Evolutionary conservation across 2,329 filamentous ascomycete species (phyloP).

Genomic region (Colletotrichum kahawae): DNA sequence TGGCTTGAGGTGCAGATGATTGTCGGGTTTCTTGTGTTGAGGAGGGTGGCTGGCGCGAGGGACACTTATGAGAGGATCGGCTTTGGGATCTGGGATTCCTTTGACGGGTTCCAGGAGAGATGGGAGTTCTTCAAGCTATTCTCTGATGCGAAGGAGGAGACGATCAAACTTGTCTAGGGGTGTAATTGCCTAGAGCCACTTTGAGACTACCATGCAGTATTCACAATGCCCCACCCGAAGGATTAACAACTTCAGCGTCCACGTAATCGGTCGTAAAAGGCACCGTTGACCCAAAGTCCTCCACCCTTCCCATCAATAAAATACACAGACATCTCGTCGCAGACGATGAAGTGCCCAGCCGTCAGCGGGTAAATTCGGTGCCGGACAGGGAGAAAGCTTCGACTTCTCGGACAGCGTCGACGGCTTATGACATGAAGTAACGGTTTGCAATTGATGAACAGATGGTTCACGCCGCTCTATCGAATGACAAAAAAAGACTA

Average conservation of each 20-base stretch:
- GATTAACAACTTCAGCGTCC: background rate
- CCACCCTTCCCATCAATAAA: no score
- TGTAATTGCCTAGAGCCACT: background rate
- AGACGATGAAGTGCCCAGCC: no score
- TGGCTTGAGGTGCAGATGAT: accelerated
- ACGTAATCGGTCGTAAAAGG: no score
- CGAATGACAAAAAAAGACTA: accelerated
- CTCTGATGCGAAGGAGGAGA: background rate
- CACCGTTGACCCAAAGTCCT: no score
- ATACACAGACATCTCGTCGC: no score
- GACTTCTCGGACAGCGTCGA: no score
- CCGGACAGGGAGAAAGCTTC: no score
- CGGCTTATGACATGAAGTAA: background rate
- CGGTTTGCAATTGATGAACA: background rate
- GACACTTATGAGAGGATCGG: background rate
- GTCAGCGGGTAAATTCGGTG: no score
- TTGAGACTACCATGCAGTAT: background rate
- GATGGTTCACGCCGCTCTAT: accelerated
- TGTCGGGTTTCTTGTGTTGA: background rate
- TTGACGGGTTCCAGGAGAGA: background rate
- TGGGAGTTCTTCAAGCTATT: accelerated
- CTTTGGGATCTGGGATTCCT: background rate
- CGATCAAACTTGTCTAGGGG: background rate
- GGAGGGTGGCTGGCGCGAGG: background rate
- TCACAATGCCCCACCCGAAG: background rate